Conservation (phyloP, 2,329 filamentous ascomycete genomes). For the Fusarium sp. region DNA sequence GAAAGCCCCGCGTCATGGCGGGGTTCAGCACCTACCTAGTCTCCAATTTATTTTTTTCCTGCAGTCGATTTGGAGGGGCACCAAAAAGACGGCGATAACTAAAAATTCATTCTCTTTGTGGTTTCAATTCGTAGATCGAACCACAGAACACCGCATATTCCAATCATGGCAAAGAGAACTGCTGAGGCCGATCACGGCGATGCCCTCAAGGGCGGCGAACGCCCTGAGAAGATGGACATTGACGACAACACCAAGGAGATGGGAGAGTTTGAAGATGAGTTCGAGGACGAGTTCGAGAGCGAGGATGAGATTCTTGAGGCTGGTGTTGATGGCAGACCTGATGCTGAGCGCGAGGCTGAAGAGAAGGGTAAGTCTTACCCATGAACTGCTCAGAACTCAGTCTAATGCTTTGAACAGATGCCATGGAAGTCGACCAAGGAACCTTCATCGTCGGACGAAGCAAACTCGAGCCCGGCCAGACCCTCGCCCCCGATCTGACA, state of each 20-base stretch:
- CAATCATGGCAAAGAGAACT: slow-evolving; percentile 67
- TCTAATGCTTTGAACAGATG: slow-evolving; percentile 55
- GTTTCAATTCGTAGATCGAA: slow-evolving; percentile 3
- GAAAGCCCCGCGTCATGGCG: slow-evolving; percentile 33
- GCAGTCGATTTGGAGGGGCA: slow-evolving; percentile 31
- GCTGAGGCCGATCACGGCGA: slow-evolving; percentile 60
- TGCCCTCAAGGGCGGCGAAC: slow-evolving; percentile 66
- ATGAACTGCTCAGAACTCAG: too few relatives aligned
- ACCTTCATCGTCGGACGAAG: slow-evolving; percentile 96
- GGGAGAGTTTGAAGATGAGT: slow-evolving; percentile 94
- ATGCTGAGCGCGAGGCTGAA: slow-evolving; percentile 91
- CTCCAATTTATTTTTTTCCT: slow-evolving; percentile 31
- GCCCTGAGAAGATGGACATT: slow-evolving; percentile 72
- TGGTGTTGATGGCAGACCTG: slow-evolving; percentile 90
- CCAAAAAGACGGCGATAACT: slow-evolving; percentile 17
- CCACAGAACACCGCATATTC: not conserved
- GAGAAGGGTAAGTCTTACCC: slow-evolving; percentile 63
- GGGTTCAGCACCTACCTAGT: slow-evolving; percentile 32
- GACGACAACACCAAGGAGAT: slow-evolving; percentile 68
- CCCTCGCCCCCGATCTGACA: slow-evolving; percentile 88
- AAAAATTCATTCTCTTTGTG: slow-evolving; percentile 27
- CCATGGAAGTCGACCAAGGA: slow-evolving; percentile 93
- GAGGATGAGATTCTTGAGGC: slow-evolving; percentile 93
- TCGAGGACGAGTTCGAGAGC: slow-evolving; percentile 89
- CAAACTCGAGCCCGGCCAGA: slow-evolving; percentile 90